phyloP scores from a whole-genome alignment of 2,329 filamentous ascomycete genomes.

The Dothideomycetes sp. region DNA sequence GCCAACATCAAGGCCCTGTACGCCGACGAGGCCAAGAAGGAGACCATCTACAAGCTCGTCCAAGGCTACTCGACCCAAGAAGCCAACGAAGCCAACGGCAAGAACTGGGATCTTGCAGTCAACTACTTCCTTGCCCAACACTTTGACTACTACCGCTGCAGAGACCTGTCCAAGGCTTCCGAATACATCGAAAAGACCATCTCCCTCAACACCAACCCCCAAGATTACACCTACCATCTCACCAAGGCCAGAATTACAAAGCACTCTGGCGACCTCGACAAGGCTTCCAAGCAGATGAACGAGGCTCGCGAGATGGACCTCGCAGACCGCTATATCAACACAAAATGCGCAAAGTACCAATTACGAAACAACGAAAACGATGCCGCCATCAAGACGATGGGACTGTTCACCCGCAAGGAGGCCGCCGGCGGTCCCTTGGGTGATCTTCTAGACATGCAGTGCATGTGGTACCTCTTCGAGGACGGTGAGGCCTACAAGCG shows the following conservation, averaged over 20 bases:
- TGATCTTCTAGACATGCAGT: constrained; percentile 96
- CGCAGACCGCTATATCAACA: constrained; percentile 95
- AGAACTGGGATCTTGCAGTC: constrained; percentile 63
- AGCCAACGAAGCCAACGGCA: constrained; percentile 44
- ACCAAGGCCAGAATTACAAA: constrained; percentile 93
- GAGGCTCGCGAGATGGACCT: constrained; percentile 74
- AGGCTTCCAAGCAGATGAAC: constrained; percentile 83
- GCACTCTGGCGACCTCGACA: constrained; percentile 68
- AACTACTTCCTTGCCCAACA: constrained; percentile 94
- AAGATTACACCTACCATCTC: constrained; percentile 89
- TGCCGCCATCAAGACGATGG: constrained; percentile 76
- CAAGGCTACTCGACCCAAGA: constrained; percentile 59
- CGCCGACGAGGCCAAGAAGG: constrained; percentile 64
- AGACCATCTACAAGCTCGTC: constrained; percentile 64
- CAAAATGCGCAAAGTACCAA: constrained; percentile 94
- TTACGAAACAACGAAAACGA: constrained; percentile 87
- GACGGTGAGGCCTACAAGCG: constrained; percentile 84
- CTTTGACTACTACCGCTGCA: constrained; percentile 85
- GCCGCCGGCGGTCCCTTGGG: constrained; percentile 77
- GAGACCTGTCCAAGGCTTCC: constrained; percentile 71
- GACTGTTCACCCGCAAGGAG: constrained; percentile 88
- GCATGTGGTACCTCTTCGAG: constrained; percentile 92
- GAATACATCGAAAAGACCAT: constrained; percentile 79
- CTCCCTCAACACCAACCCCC: constrained; percentile 65
- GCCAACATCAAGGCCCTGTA: constrained; percentile 95